phyloP scores from a whole-genome alignment of 2,329 filamentous ascomycete genomes.

The Talaromyces islandicus region DNA sequence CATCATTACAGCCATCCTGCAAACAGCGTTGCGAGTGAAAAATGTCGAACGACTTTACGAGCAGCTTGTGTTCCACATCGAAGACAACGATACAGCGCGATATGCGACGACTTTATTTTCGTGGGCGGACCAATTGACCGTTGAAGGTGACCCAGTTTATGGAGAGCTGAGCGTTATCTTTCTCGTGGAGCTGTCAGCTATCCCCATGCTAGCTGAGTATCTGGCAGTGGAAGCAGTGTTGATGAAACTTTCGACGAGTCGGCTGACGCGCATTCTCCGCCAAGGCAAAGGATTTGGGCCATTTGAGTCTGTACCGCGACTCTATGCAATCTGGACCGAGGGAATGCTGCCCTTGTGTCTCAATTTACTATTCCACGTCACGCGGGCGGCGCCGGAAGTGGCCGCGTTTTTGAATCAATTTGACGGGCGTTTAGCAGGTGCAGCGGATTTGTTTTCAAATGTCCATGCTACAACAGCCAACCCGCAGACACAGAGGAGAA shows the following conservation, averaged over 20 bases:
- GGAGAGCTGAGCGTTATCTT: slow-evolving; percentile 88
- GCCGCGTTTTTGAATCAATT: slow-evolving; percentile 86
- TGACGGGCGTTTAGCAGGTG: slow-evolving; percentile 67
- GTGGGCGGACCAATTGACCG: slow-evolving; percentile 79
- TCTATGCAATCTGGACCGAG: slow-evolving; percentile 85
- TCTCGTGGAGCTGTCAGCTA: slow-evolving; percentile 76
- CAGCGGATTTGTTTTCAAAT: slow-evolving; percentile 63
- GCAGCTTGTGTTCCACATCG: slow-evolving; percentile 64
- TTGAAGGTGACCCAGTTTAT: slow-evolving; percentile 79
- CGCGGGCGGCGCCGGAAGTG: slow-evolving; percentile 75
- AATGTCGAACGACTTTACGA: slow-evolving; percentile 65
- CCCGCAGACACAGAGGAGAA: slow-evolving; percentile 48
- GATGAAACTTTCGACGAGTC: slow-evolving; percentile 70
- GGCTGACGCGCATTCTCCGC: slow-evolving; percentile 70
- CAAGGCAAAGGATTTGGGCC: slow-evolving; percentile 64
- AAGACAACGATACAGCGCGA: slow-evolving; percentile 64
- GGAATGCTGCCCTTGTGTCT: slow-evolving; percentile 82
- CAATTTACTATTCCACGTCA: slow-evolving; percentile 78
- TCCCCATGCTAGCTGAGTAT: slow-evolving; percentile 78
- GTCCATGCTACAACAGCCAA: slow-evolving; percentile 36
- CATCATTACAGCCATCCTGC: slow-evolving; percentile 79
- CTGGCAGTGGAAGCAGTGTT: slow-evolving; percentile 83
- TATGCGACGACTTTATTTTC: slow-evolving; percentile 84
- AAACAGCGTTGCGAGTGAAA: slow-evolving; percentile 74
- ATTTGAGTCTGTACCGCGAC: slow-evolving; percentile 67